Evolutionary conservation across 331 rosid genomes (phyloP).

Genomic region (Arachis monticola): DNA sequence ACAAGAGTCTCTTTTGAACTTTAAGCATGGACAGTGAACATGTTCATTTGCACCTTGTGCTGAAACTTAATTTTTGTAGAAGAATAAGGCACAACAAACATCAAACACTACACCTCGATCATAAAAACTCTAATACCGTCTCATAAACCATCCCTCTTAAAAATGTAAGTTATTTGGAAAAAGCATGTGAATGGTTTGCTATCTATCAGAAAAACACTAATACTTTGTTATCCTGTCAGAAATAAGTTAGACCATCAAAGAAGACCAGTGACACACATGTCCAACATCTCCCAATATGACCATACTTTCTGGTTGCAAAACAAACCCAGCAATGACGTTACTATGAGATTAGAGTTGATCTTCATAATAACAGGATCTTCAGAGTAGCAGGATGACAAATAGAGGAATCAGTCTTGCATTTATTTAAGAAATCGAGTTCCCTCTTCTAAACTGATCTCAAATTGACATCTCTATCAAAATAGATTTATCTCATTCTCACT

Average conservation of each 20-base stretch:
- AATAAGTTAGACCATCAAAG: background rate
- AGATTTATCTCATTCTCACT: background rate
- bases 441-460: slow-evolving; percentile 1
- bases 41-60: too few species aligned
- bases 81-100: too few species aligned
- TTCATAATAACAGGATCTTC: background rate
- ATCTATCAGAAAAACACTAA: background rate
- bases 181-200: too few species aligned
- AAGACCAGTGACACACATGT: background rate
- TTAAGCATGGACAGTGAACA: too few species aligned
- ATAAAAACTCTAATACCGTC: too few species aligned
- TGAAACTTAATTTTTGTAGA: too few species aligned
- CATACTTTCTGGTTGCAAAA: background rate
- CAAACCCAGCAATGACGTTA: background rate
- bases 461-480: slow-evolving; percentile 2
- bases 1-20: too few species aligned
- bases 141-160: too few species aligned
- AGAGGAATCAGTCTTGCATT: slow-evolving; percentile 1
- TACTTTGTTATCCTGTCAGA: background rate
- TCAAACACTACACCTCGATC: too few species aligned
- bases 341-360: background rate
- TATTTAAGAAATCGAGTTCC: background rate
- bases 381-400: background rate
- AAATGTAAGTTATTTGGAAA: too few species aligned
- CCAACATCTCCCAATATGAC: background rate